These are phyloP conservation scores for Dalbergia cochinchinensis DNA, from an alignment of 306 rosid species.

Conservation along the genomic window DNA sequence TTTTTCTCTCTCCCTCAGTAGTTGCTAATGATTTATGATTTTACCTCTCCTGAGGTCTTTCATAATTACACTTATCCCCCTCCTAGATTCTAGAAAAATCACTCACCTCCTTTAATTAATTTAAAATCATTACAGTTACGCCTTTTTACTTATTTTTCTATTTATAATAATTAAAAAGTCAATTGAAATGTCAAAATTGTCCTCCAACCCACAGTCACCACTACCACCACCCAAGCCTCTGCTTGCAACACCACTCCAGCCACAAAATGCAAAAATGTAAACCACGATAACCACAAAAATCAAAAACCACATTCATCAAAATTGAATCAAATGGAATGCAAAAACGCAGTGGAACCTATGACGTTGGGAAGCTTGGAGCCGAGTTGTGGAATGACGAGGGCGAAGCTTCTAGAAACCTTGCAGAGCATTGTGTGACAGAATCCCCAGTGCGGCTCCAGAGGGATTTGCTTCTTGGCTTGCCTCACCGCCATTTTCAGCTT, in stretches of 20 bases:
- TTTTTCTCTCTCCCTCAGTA: neutral
- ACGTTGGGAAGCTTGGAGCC: slow-evolving; percentile 84
- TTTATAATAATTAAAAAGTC: too few species aligned
- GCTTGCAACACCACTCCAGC: too few species aligned
- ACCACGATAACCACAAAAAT: neutral
- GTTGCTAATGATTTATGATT: neutral
- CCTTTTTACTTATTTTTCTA: too few species aligned
- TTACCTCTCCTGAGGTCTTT: too few species aligned
- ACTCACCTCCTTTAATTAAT: too few species aligned
- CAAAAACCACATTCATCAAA: neutral
- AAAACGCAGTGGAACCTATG: slow-evolving; percentile 51
- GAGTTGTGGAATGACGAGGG: slow-evolving; percentile 94
- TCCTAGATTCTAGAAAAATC: too few species aligned
- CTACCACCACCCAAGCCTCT: too few species aligned
- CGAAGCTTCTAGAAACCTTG: slow-evolving; percentile 93
- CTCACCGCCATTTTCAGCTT: slow-evolving; percentile 84
- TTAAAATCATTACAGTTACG: too few species aligned
- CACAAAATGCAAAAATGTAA: neutral
- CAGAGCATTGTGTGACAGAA: slow-evolving; percentile 87
- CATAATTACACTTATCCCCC: too few species aligned
- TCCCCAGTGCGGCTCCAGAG: slow-evolving; percentile 87
- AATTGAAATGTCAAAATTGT: too few species aligned
- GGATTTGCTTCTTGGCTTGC: slow-evolving; percentile 93
- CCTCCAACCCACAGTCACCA: too few species aligned
- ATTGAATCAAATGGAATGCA: neutral